Evolutionary conservation across 768 basidiomycete species (phyloP).

Genomic region (Mycena belliarum): DNA sequence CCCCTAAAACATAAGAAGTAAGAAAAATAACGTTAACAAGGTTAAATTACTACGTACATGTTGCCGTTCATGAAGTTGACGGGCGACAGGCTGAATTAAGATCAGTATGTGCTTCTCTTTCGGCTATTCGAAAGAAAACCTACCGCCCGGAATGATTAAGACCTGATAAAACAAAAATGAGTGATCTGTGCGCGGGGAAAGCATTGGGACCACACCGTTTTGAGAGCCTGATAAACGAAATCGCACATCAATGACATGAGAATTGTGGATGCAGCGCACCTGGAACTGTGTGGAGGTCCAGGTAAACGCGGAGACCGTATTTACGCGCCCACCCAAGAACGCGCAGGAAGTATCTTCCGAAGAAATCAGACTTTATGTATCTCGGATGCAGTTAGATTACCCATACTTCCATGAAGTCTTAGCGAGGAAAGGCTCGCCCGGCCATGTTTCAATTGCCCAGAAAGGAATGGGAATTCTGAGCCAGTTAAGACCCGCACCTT

Average conservation of each 20-base stretch:
- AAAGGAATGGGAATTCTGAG: conserved; percentile 78
- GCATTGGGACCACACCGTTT: conserved; percentile 46
- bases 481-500: conserved; percentile 80
- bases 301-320: conserved; percentile 81
- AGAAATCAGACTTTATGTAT: not conserved
- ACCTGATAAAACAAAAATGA: conserved; percentile 31
- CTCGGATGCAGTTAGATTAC: too few species aligned
- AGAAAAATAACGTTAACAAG: not conserved
- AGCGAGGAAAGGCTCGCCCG: conserved; percentile 75
- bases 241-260: not conserved
- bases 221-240: conserved; percentile 36
- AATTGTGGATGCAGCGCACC: conserved; percentile 34
- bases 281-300: conserved; percentile 80
- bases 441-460: conserved; percentile 82
- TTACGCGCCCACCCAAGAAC: conserved; percentile 84
- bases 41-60: conserved; percentile 42
- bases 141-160: conserved; percentile 62
- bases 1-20: conserved; percentile 36
- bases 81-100: conserved; percentile 35
- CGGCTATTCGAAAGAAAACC: not conserved
- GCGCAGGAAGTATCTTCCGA: conserved; percentile 64
- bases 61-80: conserved; percentile 67
- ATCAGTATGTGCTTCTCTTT: not conserved
- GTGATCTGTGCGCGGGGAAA: not conserved
- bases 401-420: conserved; percentile 75